Conservation (phyloP, 2,329 filamentous ascomycete species). For the Colletotrichum agaves region DNA sequence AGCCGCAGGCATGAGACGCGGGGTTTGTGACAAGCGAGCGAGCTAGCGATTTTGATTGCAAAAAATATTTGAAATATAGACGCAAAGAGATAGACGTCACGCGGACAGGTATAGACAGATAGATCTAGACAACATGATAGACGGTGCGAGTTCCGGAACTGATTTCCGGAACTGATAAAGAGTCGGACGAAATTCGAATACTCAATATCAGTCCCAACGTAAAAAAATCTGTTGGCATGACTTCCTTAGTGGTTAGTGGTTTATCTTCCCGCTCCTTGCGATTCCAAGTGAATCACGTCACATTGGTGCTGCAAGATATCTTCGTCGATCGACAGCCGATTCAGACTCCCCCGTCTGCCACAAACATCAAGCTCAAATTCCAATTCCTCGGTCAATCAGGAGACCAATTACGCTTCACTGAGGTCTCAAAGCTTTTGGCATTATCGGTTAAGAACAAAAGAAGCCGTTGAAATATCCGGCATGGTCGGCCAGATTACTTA, state of each 20-base stretch:
- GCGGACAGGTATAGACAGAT: neutral
- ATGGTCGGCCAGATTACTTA: slow-evolving; percentile 52
- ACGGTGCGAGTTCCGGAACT: neutral
- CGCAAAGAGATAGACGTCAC: neutral
- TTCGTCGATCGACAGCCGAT: neutral
- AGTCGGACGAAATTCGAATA: slow-evolving; percentile 1
- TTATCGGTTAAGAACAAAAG: neutral
- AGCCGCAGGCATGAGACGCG: neutral
- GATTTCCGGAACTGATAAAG: neutral
- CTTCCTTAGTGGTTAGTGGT: neutral
- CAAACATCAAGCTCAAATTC: neutral
- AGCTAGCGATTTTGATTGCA: neutral
- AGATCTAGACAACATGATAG: neutral
- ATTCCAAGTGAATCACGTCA: neutral
- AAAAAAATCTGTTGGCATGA: neutral
- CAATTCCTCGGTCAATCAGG: neutral
- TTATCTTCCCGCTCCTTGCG: neutral
- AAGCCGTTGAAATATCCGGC: neutral
- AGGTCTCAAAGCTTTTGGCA: neutral
- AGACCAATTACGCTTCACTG: neutral
- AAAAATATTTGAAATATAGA: neutral
- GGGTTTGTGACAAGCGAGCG: neutral
- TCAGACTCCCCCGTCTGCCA: neutral
- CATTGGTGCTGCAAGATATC: neutral
- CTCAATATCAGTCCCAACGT: neutral